Evolutionary conservation across 164 flowering plant species (phyloP).

Genomic region (Stephania cephalantha): DNA sequence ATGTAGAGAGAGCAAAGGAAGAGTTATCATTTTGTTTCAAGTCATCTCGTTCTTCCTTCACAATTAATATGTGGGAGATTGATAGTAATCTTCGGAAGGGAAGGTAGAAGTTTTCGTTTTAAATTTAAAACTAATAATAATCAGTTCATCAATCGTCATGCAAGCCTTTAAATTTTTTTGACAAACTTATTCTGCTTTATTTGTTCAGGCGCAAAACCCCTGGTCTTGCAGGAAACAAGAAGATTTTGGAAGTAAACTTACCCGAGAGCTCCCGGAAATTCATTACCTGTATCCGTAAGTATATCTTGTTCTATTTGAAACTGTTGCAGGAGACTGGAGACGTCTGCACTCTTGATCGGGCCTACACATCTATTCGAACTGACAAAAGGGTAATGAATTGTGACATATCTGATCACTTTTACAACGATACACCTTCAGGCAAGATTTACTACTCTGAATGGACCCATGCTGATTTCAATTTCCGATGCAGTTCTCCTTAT

Average conservation of each 20-base stretch:
- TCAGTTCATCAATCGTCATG: not conserved
- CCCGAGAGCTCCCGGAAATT: slow-evolving; percentile 94
- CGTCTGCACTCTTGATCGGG: slow-evolving; percentile 75
- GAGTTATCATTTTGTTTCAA: slow-evolving; percentile 95
- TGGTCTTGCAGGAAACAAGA: slow-evolving; percentile 65
- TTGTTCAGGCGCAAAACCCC: slow-evolving; percentile 73
- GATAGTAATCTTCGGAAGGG: slow-evolving; percentile 93
- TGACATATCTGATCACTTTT: not conserved
- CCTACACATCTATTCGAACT: slow-evolving; percentile 67
- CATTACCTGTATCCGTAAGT: slow-evolving; percentile 93
- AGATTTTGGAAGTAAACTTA: slow-evolving; percentile 71
- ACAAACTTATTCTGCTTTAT: not conserved
- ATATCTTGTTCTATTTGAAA: slow-evolving; percentile 68
- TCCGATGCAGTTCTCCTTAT: slow-evolving; percentile 72
- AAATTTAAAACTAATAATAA: not conserved
- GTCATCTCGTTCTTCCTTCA: slow-evolving; percentile 92
- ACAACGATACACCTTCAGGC: not conserved
- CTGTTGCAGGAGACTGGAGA: slow-evolving; percentile 82
- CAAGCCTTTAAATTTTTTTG: not conserved
- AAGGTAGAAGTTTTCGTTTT: slow-evolving; percentile 40
- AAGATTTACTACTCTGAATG: not conserved
- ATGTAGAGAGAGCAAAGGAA: slow-evolving; percentile 81
- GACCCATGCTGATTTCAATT: not conserved
- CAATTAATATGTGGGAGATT: slow-evolving; percentile 99
- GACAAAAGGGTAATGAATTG: slow-evolving; percentile 79